Evolutionary conservation across 2,329 filamentous ascomycete genomes (phyloP), one percentile per base, ranked within the genome.

Genomic region (Claviceps monticola): DNA sequence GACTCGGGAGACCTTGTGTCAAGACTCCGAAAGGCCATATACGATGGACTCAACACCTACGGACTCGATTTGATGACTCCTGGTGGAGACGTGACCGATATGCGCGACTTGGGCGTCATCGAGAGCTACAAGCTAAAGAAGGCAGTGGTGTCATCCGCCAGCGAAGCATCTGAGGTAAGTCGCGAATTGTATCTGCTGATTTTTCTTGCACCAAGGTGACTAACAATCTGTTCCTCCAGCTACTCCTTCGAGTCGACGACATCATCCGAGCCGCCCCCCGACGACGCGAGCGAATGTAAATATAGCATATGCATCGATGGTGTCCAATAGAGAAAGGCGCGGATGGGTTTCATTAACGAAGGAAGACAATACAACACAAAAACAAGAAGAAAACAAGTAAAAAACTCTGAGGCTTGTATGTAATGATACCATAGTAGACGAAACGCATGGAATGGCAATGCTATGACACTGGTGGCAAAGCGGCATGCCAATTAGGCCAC

Each of bases 41-140:
- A 97, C 73, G 87, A 93, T 57, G 93, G 93, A 57, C 83, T 95
- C 79, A 89, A 83, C 49, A 95, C 84, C 55, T 95, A 91, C 51
- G 93, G 93, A 19, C 73, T 98, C 56, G 93, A 98, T 64, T 74
- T 98, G 56, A 75, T 86, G 71, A 88, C 84, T 1, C 90, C 91
- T 2, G 91, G 93, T 42, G 93, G 93, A 54, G 90, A 89, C 45
- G 88, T 98, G 62, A 79, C 88, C 13, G 93, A 98, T 64, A 98
- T 98, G 93, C 80, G 91, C 51, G 88, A 98, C 62, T 67, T 95
- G 47, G 93, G 93, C 45, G 90, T 98, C 29, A 85, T 98, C 59
- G 93, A 98, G 74, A 95, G 88, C 69, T 97, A 96, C 77, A 98
- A 98, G 78, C 73, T 98, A 66, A 98, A 98, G 80, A 85, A 82